Percentiles rank a stretch among this genome's conserved stretches.
Conservation (phyloP, 2,329 filamentous ascomycete genomes). For the Lomentospora prolificans region DNA sequence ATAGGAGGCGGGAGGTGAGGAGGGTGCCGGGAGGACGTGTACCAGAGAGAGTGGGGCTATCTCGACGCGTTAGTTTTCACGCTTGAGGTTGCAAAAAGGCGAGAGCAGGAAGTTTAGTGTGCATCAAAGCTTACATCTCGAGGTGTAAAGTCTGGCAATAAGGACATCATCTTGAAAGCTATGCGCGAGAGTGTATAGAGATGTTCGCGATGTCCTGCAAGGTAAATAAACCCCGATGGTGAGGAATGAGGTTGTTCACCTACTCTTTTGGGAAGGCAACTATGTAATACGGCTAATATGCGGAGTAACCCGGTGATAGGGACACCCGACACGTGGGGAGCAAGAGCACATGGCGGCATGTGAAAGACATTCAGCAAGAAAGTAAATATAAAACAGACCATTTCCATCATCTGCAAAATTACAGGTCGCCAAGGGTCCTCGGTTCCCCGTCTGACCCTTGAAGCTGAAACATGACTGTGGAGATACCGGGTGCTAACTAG, state of each 20-base stretch:
- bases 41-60: constrained; percentile 66
- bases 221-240: not conserved
- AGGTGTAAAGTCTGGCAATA: constrained; percentile 58
- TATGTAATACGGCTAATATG: not conserved
- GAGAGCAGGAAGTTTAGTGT: not conserved
- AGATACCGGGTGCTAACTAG: no score
- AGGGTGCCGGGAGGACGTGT: constrained; percentile 52
- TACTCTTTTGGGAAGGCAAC: not conserved
- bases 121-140: constrained; percentile 48
- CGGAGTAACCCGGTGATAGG: not conserved
- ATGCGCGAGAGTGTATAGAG: not conserved
- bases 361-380: no score
- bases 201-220: not conserved
- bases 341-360: not conserved
- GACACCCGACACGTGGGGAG: no score
- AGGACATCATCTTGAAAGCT: constrained; percentile 41
- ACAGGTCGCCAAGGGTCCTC: no score
- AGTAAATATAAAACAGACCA: no score
- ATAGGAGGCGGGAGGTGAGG: constrained; percentile 25
- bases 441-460: no score
- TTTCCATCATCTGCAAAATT: no score
- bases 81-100: not conserved
- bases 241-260: not conserved
- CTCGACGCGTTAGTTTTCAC: constrained; percentile 3
- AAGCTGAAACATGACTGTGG: no score